These are phyloP conservation scores for Plasmopara halstedii DNA, from an alignment of 352 stramenopile species.

Conservation along the genomic window DNA sequence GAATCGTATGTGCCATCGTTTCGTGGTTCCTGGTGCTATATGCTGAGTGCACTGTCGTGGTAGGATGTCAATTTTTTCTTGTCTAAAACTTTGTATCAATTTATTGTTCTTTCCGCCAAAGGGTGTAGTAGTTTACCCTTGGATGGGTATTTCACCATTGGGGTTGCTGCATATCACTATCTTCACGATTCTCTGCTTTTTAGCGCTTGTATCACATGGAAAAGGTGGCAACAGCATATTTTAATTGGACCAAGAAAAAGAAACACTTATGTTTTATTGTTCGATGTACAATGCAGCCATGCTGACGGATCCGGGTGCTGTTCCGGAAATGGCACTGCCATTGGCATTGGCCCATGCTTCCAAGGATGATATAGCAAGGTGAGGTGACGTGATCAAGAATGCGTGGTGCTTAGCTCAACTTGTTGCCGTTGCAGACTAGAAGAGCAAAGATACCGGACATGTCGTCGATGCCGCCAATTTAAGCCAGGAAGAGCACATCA, in stretches of 20 bases:
- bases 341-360: slow-evolving; percentile 59
- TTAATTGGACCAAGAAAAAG: neutral
- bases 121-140: slow-evolving; percentile 86
- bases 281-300: slow-evolving; percentile 68
- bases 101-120: slow-evolving; percentile 12
- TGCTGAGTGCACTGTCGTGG: slow-evolving; percentile 85
- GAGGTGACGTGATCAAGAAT: neutral
- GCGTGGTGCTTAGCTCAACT: neutral
- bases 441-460: slow-evolving; percentile 79
- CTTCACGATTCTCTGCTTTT: slow-evolving; percentile 66
- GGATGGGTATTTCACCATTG: slow-evolving; percentile 72
- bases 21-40: slow-evolving; percentile 90
- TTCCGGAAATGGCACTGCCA: slow-evolving; percentile 91
- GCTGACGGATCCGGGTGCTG: slow-evolving; percentile 96
- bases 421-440: slow-evolving; percentile 43
- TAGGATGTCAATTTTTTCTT: slow-evolving; percentile 17
- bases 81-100: slow-evolving; percentile 4
- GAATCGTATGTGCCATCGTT: slow-evolving; percentile 83
- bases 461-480: slow-evolving; percentile 91
- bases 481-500: slow-evolving; percentile 95
- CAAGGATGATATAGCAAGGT: slow-evolving; percentile 72
- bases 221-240: slow-evolving; percentile 51
- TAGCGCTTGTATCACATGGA: slow-evolving; percentile 92
- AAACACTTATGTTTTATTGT: slow-evolving; percentile 3
- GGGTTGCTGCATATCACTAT: slow-evolving; percentile 59